Evolutionary conservation across 2,329 filamentous ascomycete species (phyloP), one percentile per base, ranked within the genome.

Genomic region (Lasiodiplodia sp.): DNA sequence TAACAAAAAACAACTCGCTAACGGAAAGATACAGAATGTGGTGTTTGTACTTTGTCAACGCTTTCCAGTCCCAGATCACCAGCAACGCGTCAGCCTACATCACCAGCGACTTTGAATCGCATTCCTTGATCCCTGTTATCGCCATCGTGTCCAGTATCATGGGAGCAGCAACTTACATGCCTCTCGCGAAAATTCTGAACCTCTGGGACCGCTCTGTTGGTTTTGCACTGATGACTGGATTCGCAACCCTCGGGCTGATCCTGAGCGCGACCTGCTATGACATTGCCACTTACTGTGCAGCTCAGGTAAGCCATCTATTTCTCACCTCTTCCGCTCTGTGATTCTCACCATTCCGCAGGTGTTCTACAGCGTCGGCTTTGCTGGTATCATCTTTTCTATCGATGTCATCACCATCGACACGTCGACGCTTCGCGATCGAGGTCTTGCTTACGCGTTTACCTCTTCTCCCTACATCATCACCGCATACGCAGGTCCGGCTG

Each of bases 321-420:
- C 38, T 34, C 2, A 3, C 3, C 23, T 3, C 21, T 51, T 21
- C 2, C n/a, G 21, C 7, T 5, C 7, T 2, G 3, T 2, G 18
- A 12, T 2, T 11, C 57, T 60, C 18, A 49, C 38, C 56, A 31
- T 14, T 18, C 7, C 6, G 4, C 57, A 88, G 57, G 88, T 92
- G 2, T 64, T 64, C 28, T 64, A 64, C 60, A 64, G 70, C 81
- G 80, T 65, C 90, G 89, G 74, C 90, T 60, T 75, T 51, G 85
- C 86, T 12, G 88, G 88, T 11, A 78, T 92, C 31, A 83, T 84
- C 57, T 91, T 89, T 72, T 85, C 86, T 34, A 80, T 91, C n/a
- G 85, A 85, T 69, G 85, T 92, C 34, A 88, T 92, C 73, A 86
- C 90, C 69, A 88, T 90, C 28, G 91, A 92, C 72, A 91, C 89